Base-by-base conservation (phyloP, 306 rosid genomes). In the Corylus avellana region DNA sequence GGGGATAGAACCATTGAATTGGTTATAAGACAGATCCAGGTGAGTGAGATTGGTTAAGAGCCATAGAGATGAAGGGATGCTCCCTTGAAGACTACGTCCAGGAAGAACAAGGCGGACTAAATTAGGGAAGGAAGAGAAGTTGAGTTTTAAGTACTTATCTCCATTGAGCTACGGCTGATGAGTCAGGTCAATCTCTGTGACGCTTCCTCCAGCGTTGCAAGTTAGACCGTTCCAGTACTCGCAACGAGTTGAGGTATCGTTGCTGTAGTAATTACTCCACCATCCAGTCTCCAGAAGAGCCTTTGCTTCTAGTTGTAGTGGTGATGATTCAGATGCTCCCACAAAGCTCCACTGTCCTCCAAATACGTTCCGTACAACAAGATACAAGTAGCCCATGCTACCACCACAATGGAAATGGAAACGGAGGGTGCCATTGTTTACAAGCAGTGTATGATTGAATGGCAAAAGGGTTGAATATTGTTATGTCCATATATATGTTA, bases 261-360 rank as follows among this genome's bases (percentile, higher is more conserved):
- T 8, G 16, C 2, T 32, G 2, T 1, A 1, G 0, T 0, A 4
- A n/a, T n/a, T n/a, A n/a, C 5, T 13, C 22, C 54, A 75, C 78
- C 78, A 75, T 3, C 46, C 10, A 12, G 2, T 44, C 63, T 75
- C 50, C 54, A n/a, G 8, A 12, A 75, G 37, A n/a, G 70, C 78
- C 17, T 75, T 6, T 14, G 55, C 32, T 75, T 75, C 78, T 1
- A 4, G 70, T 39, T 75, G 35, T 55, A 58, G 39, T 2, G 57
- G 1, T n/a, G 25, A 42, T 13, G 17, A 32, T 74, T 35, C 8
- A 54, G 35, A 58, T 35, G 27, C 27, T 29, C 1, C 39, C 42
- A 12, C 69, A 5, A 32, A 27, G 27, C 12, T 61, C 14, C 39
- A 25, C 13, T 25, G 25, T 29, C 32, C 32, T 12, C 32, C 39